These are phyloP conservation scores for Pleurotus platypus DNA, from an alignment of 768 basidiomycete species.

Conservation along the genomic window DNA sequence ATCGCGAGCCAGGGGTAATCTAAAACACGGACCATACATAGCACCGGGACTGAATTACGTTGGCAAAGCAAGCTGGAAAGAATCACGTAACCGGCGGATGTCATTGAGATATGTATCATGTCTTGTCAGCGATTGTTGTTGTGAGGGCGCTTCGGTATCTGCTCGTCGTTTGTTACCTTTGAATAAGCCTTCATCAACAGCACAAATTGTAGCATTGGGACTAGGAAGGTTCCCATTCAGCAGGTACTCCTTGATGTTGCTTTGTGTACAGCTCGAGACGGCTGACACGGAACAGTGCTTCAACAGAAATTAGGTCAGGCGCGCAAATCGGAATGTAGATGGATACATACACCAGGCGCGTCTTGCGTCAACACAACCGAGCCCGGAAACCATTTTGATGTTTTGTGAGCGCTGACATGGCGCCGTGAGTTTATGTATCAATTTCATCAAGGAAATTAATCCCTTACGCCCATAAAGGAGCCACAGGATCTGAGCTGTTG, in stretches of 20 bases:
- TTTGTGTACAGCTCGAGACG: conserved; percentile 29
- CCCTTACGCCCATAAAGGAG: conserved; percentile 9
- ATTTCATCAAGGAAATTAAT: background rate
- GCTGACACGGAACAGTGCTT: conserved; percentile 31
- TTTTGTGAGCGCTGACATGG: conserved; percentile 11
- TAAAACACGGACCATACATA: too few relatives aligned
- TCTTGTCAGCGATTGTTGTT: too few relatives aligned
- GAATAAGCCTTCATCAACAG: conserved; percentile 26
- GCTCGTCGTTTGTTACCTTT: background rate
- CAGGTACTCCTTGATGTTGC: conserved; percentile 17
- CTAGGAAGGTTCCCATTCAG: background rate
- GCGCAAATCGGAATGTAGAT: background rate
- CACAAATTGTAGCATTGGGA: conserved; percentile 28
- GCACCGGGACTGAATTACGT: too few relatives aligned
- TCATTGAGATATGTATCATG: too few relatives aligned
- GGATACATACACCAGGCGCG: conserved; percentile 10
- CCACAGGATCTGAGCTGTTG: conserved; percentile 13
- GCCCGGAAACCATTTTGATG: conserved; percentile 11
- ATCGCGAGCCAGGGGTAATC: too few relatives aligned
- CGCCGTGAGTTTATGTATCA: background rate
- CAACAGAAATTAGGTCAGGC: background rate
- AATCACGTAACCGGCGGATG: too few relatives aligned
- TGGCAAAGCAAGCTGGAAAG: too few relatives aligned
- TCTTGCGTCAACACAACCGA: conserved; percentile 15
- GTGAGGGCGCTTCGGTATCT: too few relatives aligned